Conservation (phyloP, 306 rosid genomes). For the Prunus padus region DNA sequence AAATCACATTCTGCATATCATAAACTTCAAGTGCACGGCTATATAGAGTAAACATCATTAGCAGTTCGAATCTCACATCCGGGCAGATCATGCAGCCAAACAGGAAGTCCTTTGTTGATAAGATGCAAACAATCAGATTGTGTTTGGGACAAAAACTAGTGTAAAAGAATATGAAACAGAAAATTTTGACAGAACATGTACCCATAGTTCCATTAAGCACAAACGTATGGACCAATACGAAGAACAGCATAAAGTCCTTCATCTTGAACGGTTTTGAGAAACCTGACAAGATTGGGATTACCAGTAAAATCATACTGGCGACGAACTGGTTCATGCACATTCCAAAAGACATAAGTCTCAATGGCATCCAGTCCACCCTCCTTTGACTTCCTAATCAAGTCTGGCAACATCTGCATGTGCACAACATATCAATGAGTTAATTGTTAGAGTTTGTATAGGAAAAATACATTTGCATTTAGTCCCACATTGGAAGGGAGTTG, state of each 20-base stretch:
- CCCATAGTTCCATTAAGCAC: slow-evolving; percentile 68
- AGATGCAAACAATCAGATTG: not conserved
- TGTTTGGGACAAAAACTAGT: too few relatives aligned
- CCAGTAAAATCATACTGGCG: slow-evolving; percentile 45
- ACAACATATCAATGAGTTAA: too few relatives aligned
- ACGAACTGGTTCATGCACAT: slow-evolving; percentile 46
- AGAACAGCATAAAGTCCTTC: slow-evolving; percentile 54
- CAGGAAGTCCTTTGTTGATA: slow-evolving; percentile 45
- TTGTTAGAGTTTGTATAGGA: too few relatives aligned
- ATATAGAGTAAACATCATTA: slow-evolving; percentile 38
- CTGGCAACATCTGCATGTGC: slow-evolving; percentile 53
- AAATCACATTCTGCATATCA: too few relatives aligned
- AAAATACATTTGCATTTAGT: too few relatives aligned
- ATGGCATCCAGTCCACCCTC: slow-evolving; percentile 58
- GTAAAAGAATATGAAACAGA: not conserved
- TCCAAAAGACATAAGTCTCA: slow-evolving; percentile 58
- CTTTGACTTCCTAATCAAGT: slow-evolving; percentile 43
- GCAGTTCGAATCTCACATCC: slow-evolving; percentile 44
- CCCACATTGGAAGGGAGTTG: too few relatives aligned
- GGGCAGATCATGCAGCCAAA: slow-evolving; percentile 58
- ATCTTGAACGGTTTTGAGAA: slow-evolving; percentile 48
- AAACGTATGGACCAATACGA: slow-evolving; percentile 64
- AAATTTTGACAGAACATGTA: not conserved
- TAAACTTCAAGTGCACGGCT: too few relatives aligned
- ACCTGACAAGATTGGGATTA: slow-evolving; percentile 38